Conservation (phyloP, 306 rosid genomes). For the Medicago truncatula region MtrunA17r5.0-ANR NC_053045.1:56066001-56066500, state of each 20-base stretch:
- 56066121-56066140: conserved; percentile 83
- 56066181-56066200: conserved; percentile 79
- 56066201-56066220: conserved; percentile 68
- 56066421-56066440: no score
- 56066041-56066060: conserved; percentile 74
- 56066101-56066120: conserved; percentile 72
- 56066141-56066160: conserved; percentile 70
- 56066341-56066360: conserved; percentile 51
- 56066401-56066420: background rate
- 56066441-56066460: no score
- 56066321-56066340: conserved; percentile 54
- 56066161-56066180: conserved; percentile 72
- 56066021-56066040: conserved; percentile 65
- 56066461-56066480: no score
- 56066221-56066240: conserved; percentile 65
- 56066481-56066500: no score
- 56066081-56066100: conserved; percentile 72
- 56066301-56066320: conserved; percentile 23
- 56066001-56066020: conserved; percentile 87
- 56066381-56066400: background rate
- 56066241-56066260: conserved; percentile 63
- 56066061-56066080: conserved; percentile 81
- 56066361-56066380: background rate
- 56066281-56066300: conserved; percentile 2
- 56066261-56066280: conserved; percentile 36